phyloP scores from a whole-genome alignment of 2,329 filamentous ascomycete species.

The Pseudocercospora crystallina region DNA sequence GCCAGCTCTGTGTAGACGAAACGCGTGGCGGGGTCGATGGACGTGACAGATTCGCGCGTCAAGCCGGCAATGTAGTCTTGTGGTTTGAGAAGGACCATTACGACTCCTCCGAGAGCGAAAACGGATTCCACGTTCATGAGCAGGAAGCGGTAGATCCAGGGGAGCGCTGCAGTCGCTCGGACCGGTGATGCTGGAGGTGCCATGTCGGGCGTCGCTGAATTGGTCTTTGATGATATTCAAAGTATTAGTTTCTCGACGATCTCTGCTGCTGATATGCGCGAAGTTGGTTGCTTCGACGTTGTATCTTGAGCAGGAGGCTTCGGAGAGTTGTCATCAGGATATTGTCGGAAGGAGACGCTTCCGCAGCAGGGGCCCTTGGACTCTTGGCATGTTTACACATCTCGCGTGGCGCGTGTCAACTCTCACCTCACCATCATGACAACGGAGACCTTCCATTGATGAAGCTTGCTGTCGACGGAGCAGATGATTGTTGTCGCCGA shows the following conservation, averaged over 20 bases:
- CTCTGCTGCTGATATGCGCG: too few species aligned
- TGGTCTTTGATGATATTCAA: constrained; percentile 49
- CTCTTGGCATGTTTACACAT: too few species aligned
- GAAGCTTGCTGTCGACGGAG: too few species aligned
- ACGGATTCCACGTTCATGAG: constrained; percentile 30
- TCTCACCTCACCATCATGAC: too few species aligned
- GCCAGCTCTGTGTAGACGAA: constrained; percentile 33
- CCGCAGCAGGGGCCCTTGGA: too few species aligned
- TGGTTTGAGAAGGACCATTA: constrained; percentile 24
- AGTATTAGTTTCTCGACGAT: constrained; percentile 3
- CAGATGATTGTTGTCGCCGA: too few species aligned
- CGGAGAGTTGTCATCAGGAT: too few species aligned
- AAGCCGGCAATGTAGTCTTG: constrained; percentile 24
- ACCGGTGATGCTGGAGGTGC: neutral
- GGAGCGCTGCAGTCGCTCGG: constrained; percentile 28
- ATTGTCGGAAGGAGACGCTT: too few species aligned
- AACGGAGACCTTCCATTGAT: too few species aligned
- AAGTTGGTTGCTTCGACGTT: too few species aligned
- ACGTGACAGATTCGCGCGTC: constrained; percentile 23
- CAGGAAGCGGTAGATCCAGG: constrained; percentile 27
- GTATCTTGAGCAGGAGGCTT: too few species aligned
- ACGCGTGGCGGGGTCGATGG: constrained; percentile 23
- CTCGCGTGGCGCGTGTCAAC: too few species aligned
- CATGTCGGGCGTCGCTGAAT: neutral
- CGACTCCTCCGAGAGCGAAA: constrained; percentile 28